Base-by-base conservation (phyloP, 345 rosid genomes). In the Salix viminalis region DNA sequence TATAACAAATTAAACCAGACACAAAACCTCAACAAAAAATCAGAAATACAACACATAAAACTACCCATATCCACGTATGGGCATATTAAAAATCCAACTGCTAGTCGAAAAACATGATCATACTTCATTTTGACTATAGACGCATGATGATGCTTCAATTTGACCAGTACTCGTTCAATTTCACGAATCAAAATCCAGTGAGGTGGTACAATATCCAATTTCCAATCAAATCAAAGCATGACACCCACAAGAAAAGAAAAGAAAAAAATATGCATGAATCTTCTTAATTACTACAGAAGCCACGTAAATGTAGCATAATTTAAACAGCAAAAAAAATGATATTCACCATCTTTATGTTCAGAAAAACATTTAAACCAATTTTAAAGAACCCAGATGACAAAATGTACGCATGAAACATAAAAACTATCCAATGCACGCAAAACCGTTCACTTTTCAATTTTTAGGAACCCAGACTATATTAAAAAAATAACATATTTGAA, bases 1-100 rank as follows among this genome's bases (percentile, higher is more conserved):
- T 69, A 67, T 30, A 69, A 73, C 30, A 79, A 67, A 52, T 73
- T 79, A 78, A 71, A 70, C 41, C 50, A 65, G 67, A 21, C 30
- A 34, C 7, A 68, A 34, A 39, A 28, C 65, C 48, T 46, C 14
- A 50, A 2, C 2, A 56, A 6, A 37, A 37, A 39, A 16, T 52
- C 7, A 61, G 36, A 56, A 52, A 71, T 18, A 60, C 54, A 46
- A 65, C 65, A 32, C 21, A 9, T 46, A 39, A 23, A 64, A 52
- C 36, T 44, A 11, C 50, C 28, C 64, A n/a, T 23, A 58, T 23
- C 64, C 3, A n/a, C 26, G 24, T 3, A 21, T 8, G 60, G 23
- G 28, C 23, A 58, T 23, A 58, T 11, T n/a, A 58, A 24, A 24
- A 58, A n/a, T 23, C 24, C 24, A 23, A n/a, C 24, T n/a, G 24